Base-by-base conservation (phyloP, 83 land plant species). In the Picea abies region DNA sequence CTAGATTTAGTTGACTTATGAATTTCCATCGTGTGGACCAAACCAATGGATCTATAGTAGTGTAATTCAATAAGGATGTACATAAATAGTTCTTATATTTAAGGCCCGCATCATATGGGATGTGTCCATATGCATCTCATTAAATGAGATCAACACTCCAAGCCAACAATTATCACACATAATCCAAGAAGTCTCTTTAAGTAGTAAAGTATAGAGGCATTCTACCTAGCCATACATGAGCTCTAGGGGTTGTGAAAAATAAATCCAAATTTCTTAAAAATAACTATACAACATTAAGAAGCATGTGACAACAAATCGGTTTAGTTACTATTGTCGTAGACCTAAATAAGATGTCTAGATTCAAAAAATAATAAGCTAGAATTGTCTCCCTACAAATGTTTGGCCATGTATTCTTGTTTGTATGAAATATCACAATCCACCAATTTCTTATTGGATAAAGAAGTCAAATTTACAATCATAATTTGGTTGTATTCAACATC, bases 81-180 rank as follows among this genome's bases (percentile, higher is more conserved):
- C 94, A 94, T 5, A 86, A 78, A 26, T 66, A 69, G 78, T 92
- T 85, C 41, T 88, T 90, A 80, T 87, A 78, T 84, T 88, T 92
- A 56, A 90, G 49, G 11, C 95, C 96, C 78, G 90, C 85, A 23
- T 22, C 71, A 73, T 87, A 92, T 41, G 96, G 92, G 66, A 93
- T 90, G 39, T 92, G 86, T 85, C 96, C 97, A 49, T 80, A 69
- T 2, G 86, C 78, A 84, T 94, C 95, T 82, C 84, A 73, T 35
- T 89, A 93, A 29, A 84, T 82, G 12, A 95, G 90, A 84, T 94
- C 93, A 12, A 93, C 97, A 41, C 97, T 95, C 95, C 97, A 92
- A 19, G 97, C 95, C 39, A 94, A 89, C 85, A 94, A 86, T 83
- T 88, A 91, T 9, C 92, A 80, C 5, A 94, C 80, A 63, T 87